Base-by-base conservation (phyloP, 75 land plant species). In the Cupressus sempervirens region DNA sequence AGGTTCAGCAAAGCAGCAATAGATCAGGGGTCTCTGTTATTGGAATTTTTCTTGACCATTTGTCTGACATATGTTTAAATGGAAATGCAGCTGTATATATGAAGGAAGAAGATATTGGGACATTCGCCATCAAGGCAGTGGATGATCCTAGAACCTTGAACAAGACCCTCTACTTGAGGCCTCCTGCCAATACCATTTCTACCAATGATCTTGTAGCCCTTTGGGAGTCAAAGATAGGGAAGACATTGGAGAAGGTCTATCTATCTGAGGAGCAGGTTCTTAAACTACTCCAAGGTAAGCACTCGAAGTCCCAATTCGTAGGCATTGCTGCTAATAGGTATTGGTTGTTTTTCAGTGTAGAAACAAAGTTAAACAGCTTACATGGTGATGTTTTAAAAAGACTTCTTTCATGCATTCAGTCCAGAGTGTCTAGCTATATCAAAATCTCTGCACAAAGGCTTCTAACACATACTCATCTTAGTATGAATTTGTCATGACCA, bases 211-310 rank as follows among this genome's bases (percentile, higher is more conserved):
- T 74, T 75, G 34, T 83, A 38, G 77, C 74, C 30, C 65, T 56
- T 14, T 84, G 43, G 94, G 94, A 93, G 87, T 86, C 82, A 40
- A 89, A 89, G 84, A 93, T 88, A 45, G 88, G 87, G 32, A 91
- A 89, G 35, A 89, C 85, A 34, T 82, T 93, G 7, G 90, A 93
- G 65, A 89, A 84, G 82, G 86, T 38, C 18, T 91, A 88, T 70
- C 83, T 93, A 34, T 65, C 90, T 1, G 91, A 93, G 83, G 90
- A 93, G 4, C 79, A 89, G 70, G 43, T 89, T 36, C 84, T 87
- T 26, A 87, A 87, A 75, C 54, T 62, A 1, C 84, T 89, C 54
- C 58, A 36, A 83, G 84, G 84, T 62, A 7, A 83, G 73, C 15
- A 58, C 5, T 29, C 50, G n/a, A 9, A 81, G n/a, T 2, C 74